phyloP scores from a whole-genome alignment of 2,329 filamentous ascomycete genomes.

The Arthrobotrys sphaeroides region DNA sequence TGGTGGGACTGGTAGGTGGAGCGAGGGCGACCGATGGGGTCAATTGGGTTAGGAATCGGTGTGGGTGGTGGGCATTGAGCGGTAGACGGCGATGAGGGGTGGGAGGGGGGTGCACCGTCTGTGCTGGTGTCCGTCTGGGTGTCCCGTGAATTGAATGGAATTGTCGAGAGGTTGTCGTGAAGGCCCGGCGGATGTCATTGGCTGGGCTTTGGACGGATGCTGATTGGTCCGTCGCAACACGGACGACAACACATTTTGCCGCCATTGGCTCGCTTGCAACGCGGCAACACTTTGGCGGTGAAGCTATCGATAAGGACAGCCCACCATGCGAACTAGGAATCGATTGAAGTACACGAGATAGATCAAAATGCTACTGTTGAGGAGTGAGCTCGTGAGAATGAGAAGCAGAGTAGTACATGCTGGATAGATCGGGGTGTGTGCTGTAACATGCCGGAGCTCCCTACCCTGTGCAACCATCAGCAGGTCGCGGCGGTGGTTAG shows the following conservation, averaged over 20 bases:
- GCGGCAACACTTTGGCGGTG: conserved; percentile 6
- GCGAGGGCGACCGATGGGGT: conserved; percentile 5
- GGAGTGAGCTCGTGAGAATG: no score
- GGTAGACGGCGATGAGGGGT: neutral
- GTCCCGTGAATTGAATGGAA: neutral
- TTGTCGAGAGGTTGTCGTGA: neutral
- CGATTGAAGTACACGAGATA: no score
- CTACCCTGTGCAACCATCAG: no score
- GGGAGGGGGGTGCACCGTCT: neutral
- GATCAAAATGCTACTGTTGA: no score
- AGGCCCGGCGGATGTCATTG: conserved; percentile 20
- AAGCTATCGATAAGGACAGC: conserved; percentile 7
- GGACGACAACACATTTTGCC: no score
- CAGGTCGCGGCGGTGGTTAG: no score
- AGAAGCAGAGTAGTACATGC: no score
- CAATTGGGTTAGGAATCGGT: conserved; percentile 14
- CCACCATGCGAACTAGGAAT: no score
- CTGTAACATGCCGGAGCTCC: no score
- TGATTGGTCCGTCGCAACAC: no score
- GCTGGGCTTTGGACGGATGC: neutral
- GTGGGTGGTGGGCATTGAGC: conserved; percentile 20
- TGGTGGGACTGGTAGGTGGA: neutral
- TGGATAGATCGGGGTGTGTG: no score
- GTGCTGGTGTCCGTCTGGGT: neutral
- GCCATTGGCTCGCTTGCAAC: conserved; percentile 14